Conservation (phyloP, 495 filamentous ascomycete species). For the Neurospora terricola region DNA sequence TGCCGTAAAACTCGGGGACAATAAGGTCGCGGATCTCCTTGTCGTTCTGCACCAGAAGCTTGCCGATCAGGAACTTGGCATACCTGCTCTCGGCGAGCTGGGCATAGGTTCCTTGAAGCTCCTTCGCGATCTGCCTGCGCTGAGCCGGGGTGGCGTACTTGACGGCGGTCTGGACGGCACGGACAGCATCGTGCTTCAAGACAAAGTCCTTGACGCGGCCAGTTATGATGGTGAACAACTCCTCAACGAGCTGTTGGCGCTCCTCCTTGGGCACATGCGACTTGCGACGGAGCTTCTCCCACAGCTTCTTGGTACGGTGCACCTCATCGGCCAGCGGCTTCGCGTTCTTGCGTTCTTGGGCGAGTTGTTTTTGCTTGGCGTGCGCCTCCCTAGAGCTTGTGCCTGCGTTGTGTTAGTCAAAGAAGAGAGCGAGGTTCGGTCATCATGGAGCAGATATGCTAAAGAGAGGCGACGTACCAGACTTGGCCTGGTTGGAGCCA, state of each 20-base stretch:
- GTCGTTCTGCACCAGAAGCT: conserved; percentile 84
- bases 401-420: conserved; percentile 22
- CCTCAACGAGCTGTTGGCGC: conserved; percentile 72
- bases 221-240: conserved; percentile 84
- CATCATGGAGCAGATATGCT: background rate
- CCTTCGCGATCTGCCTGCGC: conserved; percentile 73
- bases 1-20: conserved; percentile 87
- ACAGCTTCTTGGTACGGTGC: conserved; percentile 85
- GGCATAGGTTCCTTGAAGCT: conserved; percentile 77
- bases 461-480: background rate
- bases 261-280: conserved; percentile 82
- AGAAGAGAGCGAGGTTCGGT: background rate
- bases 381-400: conserved; percentile 69
- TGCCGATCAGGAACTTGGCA: conserved; percentile 92
- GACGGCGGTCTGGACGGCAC: conserved; percentile 89
- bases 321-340: conserved; percentile 89
- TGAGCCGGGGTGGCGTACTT: conserved; percentile 86
- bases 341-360: conserved; percentile 77
- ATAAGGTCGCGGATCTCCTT: conserved; percentile 75
- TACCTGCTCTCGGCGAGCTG: conserved; percentile 87
- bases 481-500: background rate
- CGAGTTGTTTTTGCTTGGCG: conserved; percentile 80
- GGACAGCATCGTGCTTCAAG: conserved; percentile 94
- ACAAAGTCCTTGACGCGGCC: conserved; percentile 89
- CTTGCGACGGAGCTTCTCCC: conserved; percentile 87